phyloP scores from a whole-genome alignment of 345 rosid genomes.

The Iberis pinnata region DNA sequence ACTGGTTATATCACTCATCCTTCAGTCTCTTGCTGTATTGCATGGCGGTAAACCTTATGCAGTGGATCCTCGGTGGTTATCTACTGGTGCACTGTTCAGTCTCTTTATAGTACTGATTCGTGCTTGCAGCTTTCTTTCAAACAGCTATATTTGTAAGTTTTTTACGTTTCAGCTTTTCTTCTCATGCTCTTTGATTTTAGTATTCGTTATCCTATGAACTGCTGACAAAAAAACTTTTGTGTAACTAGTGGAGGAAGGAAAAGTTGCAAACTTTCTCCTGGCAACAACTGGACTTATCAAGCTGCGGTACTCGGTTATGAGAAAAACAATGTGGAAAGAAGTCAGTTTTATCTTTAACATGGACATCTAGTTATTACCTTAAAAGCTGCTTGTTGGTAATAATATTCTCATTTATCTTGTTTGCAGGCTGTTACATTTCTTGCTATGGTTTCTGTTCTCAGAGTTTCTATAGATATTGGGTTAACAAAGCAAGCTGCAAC shows the following conservation, averaged over 20 bases:
- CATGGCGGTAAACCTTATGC: slow-evolving; percentile 29
- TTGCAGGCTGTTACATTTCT: slow-evolving; percentile 67
- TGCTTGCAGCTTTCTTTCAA: slow-evolving; percentile 85
- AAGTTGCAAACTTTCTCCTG: slow-evolving; percentile 81
- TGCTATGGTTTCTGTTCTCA: slow-evolving; percentile 48
- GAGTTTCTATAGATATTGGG: slow-evolving; percentile 79
- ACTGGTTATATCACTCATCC: slow-evolving; percentile 49
- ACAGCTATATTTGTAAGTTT: slow-evolving; percentile 83
- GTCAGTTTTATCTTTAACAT: slow-evolving; percentile 39
- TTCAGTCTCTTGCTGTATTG: slow-evolving; percentile 40
- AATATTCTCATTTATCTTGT: slow-evolving; percentile 16
- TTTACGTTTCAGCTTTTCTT: slow-evolving; percentile 3
- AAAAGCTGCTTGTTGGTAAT: neutral
- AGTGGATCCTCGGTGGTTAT: slow-evolving; percentile 36
- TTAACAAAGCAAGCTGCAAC: slow-evolving; percentile 89
- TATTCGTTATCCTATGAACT: neutral
- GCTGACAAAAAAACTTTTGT: slow-evolving; percentile 17
- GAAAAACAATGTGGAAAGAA: slow-evolving; percentile 48
- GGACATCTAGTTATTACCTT: slow-evolving; percentile 23
- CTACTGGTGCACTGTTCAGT: slow-evolving; percentile 41
- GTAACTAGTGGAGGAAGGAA: slow-evolving; percentile 88
- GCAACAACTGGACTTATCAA: slow-evolving; percentile 71
- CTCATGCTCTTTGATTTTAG: slow-evolving; percentile 2
- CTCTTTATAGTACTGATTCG: slow-evolving; percentile 51
- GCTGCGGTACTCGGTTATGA: slow-evolving; percentile 53